Base-by-base conservation (phyloP, 2,329 filamentous ascomycete species). In the Exophiala alcalophila region DNA sequence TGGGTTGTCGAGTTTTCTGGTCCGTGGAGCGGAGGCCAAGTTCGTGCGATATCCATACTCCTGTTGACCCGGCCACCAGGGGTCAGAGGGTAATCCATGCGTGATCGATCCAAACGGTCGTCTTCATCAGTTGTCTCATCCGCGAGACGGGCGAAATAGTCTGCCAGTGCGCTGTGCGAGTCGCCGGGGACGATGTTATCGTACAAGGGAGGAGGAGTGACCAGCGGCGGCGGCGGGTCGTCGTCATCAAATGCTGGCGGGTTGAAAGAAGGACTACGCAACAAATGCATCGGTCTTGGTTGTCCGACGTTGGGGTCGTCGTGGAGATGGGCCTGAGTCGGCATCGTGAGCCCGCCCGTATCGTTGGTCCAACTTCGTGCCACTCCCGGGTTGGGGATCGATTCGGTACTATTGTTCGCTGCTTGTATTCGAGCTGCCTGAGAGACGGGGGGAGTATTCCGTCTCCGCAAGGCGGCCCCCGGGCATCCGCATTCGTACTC, bases 221-320 rank as follows among this genome's bases (percentile, higher is more conserved):
- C 72, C 11, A 85, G 63, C 1, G 83, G 80, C 36, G 84, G 84
- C 3, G 86, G 85, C 0, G 85, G 81, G 4, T 81, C 75, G 39
- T 94, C 84, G 4, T 87, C 87, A 49, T 92, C 83, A 59, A 94
- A 95, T 0, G 86, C 80, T 0, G 90, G 89, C 2, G 90, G 90
- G 46, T 89, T 89, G 67, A 89, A 94, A 0, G 87, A 94, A 0
- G 90, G 90, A 4, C 80, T 77, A 16, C 90, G 81, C 21, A 94
- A 67, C 2, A 95, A 74, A 62, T 95, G 90, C 38, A 95, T 94
- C 0, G 90, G 89, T 4, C 88, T 77, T 24, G 77, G 69, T 5
- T 73, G 66, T 36, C 66, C 59, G 18, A 71, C 63, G 35, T 65
- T 68, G 3, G 68, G 66, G 44, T 74, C 72, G 43, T 62, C 59